Conservation (phyloP, 768 basidiomycete species). For the Pleurotus giganteus region DNA sequence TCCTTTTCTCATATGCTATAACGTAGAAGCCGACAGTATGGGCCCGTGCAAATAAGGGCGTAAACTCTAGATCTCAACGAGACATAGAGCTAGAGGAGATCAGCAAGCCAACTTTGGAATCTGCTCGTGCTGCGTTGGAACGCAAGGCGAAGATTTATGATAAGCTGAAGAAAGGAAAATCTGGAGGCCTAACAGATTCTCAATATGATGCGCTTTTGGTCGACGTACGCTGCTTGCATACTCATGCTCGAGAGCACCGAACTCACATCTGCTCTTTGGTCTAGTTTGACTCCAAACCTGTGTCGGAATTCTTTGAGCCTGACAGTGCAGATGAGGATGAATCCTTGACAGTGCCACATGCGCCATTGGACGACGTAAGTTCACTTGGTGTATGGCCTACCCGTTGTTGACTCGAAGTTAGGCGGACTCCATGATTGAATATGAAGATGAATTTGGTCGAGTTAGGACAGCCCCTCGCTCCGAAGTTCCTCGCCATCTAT, state of each 20-base stretch:
- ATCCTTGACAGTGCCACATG: slow-evolving; percentile 60
- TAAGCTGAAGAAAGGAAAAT: slow-evolving; percentile 73
- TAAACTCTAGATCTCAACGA: slow-evolving; percentile 56
- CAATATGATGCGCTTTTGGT: slow-evolving; percentile 74
- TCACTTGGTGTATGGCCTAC: neutral
- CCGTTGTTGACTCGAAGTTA: slow-evolving; percentile 20
- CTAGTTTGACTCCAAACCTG: slow-evolving; percentile 66
- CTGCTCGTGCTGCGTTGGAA: slow-evolving; percentile 67
- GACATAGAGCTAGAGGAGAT: slow-evolving; percentile 73
- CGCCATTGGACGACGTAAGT: slow-evolving; percentile 38
- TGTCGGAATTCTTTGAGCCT: slow-evolving; percentile 51
- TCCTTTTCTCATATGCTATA: neutral
- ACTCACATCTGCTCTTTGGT: no score
- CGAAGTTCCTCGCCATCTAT: slow-evolving; percentile 71
- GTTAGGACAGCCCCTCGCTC: slow-evolving; percentile 64
- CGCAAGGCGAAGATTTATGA: slow-evolving; percentile 82
- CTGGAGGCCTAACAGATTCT: slow-evolving; percentile 71
- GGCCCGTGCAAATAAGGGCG: slow-evolving; percentile 75
- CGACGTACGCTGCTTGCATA: slow-evolving; percentile 55
- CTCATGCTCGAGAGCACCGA: no score
- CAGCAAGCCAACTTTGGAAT: slow-evolving; percentile 69
- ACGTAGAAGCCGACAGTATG: slow-evolving; percentile 75
- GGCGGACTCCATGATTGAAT: slow-evolving; percentile 81
- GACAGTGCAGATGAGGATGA: slow-evolving; percentile 82
- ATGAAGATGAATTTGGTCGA: slow-evolving; percentile 88